Evolutionary conservation across 1,284 basidiomycete species (phyloP).

Genomic region (Hortiboletus rubellus): DNA sequence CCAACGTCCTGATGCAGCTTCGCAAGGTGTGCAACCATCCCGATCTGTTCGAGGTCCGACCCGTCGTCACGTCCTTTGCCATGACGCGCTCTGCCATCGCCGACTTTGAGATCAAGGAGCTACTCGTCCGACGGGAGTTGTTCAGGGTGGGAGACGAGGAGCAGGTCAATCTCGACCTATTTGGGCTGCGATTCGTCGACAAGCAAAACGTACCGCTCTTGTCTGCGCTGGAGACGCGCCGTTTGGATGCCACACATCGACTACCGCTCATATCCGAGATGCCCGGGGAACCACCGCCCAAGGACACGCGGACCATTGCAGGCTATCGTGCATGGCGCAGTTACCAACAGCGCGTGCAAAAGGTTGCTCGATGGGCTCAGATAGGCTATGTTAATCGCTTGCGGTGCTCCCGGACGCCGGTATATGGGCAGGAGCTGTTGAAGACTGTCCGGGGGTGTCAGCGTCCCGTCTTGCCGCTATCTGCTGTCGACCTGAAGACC

Average conservation of each 20-base stretch:
- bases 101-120: slow-evolving; percentile 86
- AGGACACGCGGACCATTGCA: slow-evolving; percentile 73
- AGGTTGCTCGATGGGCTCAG: slow-evolving; percentile 66
- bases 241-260: slow-evolving; percentile 71
- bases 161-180: slow-evolving; percentile 58
- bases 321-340: slow-evolving; percentile 67
- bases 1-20: slow-evolving; percentile 97
- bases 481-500: slow-evolving; percentile 41
- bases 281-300: slow-evolving; percentile 60
- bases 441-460: slow-evolving; percentile 43
- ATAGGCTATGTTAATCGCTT: slow-evolving; percentile 74
- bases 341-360: slow-evolving; percentile 55
- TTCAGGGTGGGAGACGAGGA: slow-evolving; percentile 51
- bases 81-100: slow-evolving; percentile 80
- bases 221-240: slow-evolving; percentile 52
- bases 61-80: slow-evolving; percentile 90
- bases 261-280: slow-evolving; percentile 60
- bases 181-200: slow-evolving; percentile 67
- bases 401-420: slow-evolving; percentile 65
- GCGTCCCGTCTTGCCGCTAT: slow-evolving; percentile 58
- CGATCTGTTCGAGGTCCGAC: slow-evolving; percentile 93
- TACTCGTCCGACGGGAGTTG: slow-evolving; percentile 77
- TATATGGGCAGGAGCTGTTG: slow-evolving; percentile 69
- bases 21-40: slow-evolving; percentile 96
- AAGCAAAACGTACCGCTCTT: slow-evolving; percentile 52